Percentiles rank a stretch among this genome's conserved stretches.
phyloP scores from a whole-genome alignment of 805 yeast species.

The Hagleromyces aurorensis region DNA sequence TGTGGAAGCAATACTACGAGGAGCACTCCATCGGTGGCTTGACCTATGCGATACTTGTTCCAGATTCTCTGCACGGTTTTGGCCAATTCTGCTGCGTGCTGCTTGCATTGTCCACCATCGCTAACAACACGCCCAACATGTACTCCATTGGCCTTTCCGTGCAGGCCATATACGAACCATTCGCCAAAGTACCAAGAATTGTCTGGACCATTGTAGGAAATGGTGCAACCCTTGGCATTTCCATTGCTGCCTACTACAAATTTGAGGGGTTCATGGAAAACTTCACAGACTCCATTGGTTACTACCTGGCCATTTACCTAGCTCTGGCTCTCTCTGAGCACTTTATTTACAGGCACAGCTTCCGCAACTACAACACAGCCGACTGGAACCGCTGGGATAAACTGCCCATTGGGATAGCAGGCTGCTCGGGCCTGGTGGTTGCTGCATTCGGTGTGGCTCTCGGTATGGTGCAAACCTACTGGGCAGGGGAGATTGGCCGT shows the following conservation, averaged over 20 bases:
- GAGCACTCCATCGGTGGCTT: slow-evolving; percentile 69
- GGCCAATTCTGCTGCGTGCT: slow-evolving; percentile 85
- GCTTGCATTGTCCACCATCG: slow-evolving; percentile 75
- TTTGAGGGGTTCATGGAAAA: slow-evolving; percentile 67
- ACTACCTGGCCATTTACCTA: slow-evolving; percentile 81
- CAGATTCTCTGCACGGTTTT: slow-evolving; percentile 73
- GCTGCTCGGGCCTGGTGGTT: slow-evolving; percentile 65
- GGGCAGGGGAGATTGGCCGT: slow-evolving; percentile 57
- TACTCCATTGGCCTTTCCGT: slow-evolving; percentile 83
- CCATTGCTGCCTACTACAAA: slow-evolving; percentile 78
- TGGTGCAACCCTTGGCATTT: slow-evolving; percentile 68
- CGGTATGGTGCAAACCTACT: slow-evolving; percentile 87
- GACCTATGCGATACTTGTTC: slow-evolving; percentile 66
- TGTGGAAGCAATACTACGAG: slow-evolving; percentile 44
- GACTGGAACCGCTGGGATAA: slow-evolving; percentile 47
- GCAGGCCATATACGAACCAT: slow-evolving; percentile 71
- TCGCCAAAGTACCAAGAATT: slow-evolving; percentile 70
- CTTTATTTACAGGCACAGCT: slow-evolving; percentile 62
- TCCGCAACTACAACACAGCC: slow-evolving; percentile 52
- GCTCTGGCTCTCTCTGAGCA: slow-evolving; percentile 72
- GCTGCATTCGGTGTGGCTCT: slow-evolving; percentile 83
- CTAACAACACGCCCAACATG: slow-evolving; percentile 89
- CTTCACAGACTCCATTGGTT: slow-evolving; percentile 87
- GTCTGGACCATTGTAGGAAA: slow-evolving; percentile 74
- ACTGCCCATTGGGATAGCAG: slow-evolving; percentile 73